Evolutionary conservation across 768 basidiomycete genomes (phyloP).

Genomic region (Xerocomellus intermedius): DNA sequence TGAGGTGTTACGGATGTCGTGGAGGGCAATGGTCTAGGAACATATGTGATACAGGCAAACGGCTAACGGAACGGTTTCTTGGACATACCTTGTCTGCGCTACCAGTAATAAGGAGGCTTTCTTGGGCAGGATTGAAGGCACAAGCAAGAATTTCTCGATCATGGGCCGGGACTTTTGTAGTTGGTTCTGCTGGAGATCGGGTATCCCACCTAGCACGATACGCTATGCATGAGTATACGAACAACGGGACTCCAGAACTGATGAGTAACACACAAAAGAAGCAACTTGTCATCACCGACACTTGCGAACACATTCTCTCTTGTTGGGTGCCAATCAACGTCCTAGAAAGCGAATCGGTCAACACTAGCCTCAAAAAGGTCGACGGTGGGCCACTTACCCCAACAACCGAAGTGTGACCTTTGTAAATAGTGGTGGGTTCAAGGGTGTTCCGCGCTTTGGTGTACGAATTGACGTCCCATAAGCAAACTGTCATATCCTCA

Average conservation of each 20-base stretch:
- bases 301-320: conserved; percentile 87
- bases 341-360: conserved; percentile 44
- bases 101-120: conserved; percentile 83
- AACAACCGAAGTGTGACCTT: conserved; percentile 88
- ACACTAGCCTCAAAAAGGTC: neutral
- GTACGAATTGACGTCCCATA: conserved; percentile 95
- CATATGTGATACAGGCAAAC: neutral
- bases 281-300: conserved; percentile 92
- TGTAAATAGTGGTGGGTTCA: conserved; percentile 82
- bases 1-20: conserved; percentile 76
- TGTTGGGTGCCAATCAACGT: conserved; percentile 92
- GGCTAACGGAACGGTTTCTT: neutral
- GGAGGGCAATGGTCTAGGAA: conserved; percentile 77
- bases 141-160: conserved; percentile 89
- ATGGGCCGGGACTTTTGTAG: conserved; percentile 77
- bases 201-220: conserved; percentile 80
- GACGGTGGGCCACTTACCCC: conserved; percentile 55
- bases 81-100: conserved; percentile 83
- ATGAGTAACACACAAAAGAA: conserved; percentile 72
- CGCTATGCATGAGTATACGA: conserved; percentile 1
- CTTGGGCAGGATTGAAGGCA: conserved; percentile 80
- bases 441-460: conserved; percentile 72
- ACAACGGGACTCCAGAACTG: neutral
- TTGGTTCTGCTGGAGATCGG: conserved; percentile 66
- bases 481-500: conserved; percentile 94